phyloP scores from a whole-genome alignment of 768 basidiomycete genomes.

The Hygrophorus russula region DNA sequence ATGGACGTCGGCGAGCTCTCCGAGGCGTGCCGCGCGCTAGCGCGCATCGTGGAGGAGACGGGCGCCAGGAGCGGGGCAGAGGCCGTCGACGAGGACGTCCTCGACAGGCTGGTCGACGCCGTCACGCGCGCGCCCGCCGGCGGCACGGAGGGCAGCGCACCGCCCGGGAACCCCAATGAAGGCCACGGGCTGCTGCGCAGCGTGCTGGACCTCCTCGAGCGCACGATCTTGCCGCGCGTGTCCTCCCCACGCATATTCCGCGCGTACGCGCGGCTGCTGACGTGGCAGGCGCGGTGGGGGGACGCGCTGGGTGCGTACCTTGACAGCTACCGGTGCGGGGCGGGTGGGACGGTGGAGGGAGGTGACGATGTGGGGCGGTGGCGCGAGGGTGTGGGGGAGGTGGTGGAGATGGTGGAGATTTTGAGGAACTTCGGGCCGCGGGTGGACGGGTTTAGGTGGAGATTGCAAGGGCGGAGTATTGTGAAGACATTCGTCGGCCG shows the following conservation, averaged over 20 bases:
- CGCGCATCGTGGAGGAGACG: slow-evolving; percentile 73
- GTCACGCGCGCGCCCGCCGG: slow-evolving; percentile 51
- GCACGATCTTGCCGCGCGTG: slow-evolving; percentile 71
- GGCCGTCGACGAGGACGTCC: slow-evolving; percentile 74
- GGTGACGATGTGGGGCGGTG: slow-evolving; percentile 64
- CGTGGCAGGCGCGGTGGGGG: slow-evolving; percentile 61
- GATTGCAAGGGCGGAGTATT: slow-evolving; percentile 75
- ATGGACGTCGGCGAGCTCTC: slow-evolving; percentile 88
- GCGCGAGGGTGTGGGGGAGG: slow-evolving; percentile 66
- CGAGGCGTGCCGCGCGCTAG: slow-evolving; percentile 77
- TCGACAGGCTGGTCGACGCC: slow-evolving; percentile 82
- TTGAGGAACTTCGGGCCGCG: slow-evolving; percentile 75
- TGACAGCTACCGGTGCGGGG: slow-evolving; percentile 70
- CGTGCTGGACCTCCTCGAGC: slow-evolving; percentile 65
- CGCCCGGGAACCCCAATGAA: slow-evolving; percentile 38
- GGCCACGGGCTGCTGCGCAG: slow-evolving; percentile 56
- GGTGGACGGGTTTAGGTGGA: slow-evolving; percentile 57
- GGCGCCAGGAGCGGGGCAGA: slow-evolving; percentile 35
- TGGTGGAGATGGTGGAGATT: slow-evolving; percentile 77
- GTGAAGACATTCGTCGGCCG: slow-evolving; percentile 84
- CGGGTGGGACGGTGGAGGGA: slow-evolving; percentile 47
- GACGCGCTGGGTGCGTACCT: slow-evolving; percentile 77
- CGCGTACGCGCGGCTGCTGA: slow-evolving; percentile 71
- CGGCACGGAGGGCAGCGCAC: slow-evolving; percentile 12
- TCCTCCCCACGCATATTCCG: slow-evolving; percentile 73